These are phyloP conservation scores for Diplocarpon mali DNA, from an alignment of 2,329 filamentous ascomycete species.

Conservation along the genomic window DNA sequence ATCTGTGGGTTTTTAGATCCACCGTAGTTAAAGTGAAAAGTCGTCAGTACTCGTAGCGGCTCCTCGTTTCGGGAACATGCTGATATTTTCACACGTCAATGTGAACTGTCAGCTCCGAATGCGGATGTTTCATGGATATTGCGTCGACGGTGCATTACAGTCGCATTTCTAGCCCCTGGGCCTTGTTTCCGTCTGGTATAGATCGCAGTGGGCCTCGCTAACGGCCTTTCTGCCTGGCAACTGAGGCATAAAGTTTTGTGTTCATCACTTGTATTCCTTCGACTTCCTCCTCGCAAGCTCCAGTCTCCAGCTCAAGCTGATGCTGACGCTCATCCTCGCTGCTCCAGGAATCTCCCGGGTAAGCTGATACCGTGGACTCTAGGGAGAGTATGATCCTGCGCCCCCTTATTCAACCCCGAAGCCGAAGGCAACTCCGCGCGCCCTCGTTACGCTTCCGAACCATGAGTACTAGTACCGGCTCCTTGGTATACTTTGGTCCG, in stretches of 20 bases:
- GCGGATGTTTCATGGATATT: too few relatives aligned
- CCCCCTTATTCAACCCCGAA: background rate
- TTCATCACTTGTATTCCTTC: background rate
- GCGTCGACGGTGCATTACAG: too few relatives aligned
- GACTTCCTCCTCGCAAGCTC: background rate
- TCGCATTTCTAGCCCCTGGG: too few relatives aligned
- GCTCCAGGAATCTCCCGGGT: background rate
- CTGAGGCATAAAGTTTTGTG: background rate
- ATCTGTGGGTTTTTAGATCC: too few relatives aligned
- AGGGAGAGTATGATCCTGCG: constrained; percentile 13
- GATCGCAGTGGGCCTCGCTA: too few relatives aligned
- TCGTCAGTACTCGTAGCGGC: too few relatives aligned
- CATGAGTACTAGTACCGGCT: background rate
- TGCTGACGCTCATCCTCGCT: background rate
- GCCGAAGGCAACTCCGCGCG: background rate
- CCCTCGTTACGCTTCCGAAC: constrained; percentile 9
- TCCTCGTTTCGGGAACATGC: too few relatives aligned
- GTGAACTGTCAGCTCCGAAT: too few relatives aligned
- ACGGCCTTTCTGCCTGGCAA: background rate
- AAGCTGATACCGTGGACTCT: too few relatives aligned
- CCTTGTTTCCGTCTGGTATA: too few relatives aligned
- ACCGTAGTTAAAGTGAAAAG: too few relatives aligned
- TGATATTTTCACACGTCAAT: too few relatives aligned
- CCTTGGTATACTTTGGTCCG: constrained; percentile 55
- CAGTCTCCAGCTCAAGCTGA: background rate